A percentile compares a stretch with the other conserved stretches of the same genome.
These are phyloP conservation scores for Paspalum vaginatum DNA, from an alignment of 176 grass and related monocot genomes.

Conservation along the genomic window DNA sequence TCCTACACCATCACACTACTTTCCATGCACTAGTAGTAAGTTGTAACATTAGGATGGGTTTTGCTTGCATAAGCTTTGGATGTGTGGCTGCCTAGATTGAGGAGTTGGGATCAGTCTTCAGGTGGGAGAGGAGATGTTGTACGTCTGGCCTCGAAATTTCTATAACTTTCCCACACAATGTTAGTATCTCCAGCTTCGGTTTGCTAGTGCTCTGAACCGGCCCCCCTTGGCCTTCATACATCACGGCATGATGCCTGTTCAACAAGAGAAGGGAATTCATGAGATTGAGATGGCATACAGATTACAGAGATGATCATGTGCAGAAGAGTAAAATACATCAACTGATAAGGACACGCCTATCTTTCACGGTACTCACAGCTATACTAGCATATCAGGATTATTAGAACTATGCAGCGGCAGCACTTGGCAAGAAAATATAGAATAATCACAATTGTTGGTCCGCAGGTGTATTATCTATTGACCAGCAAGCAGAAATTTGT, in stretches of 20 bases:
- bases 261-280: not conserved
- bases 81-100: conserved; percentile 98
- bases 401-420: too few species aligned
- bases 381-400: too few species aligned
- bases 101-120: conserved; percentile 71
- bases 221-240: conserved; percentile 98
- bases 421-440: too few species aligned
- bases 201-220: conserved; percentile 91
- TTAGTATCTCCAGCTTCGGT: conserved; percentile 93
- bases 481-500: too few species aligned
- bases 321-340: not conserved
- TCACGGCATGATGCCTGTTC: conserved; percentile 89
- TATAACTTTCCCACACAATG: conserved; percentile 87
- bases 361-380: too few species aligned
- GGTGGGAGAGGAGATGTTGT: conserved; percentile 87
- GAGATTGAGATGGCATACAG: not conserved
- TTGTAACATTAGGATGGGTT: conserved; percentile 48
- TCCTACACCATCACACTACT: not conserved
- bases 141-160: conserved; percentile 82
- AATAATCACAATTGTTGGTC: too few species aligned
- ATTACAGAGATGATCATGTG: not conserved
- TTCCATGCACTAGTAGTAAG: not conserved
- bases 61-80: conserved; percentile 83
- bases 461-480: too few species aligned
- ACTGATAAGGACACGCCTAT: too few species aligned